These are phyloP conservation scores for Epichloe aotearoae DNA, from an alignment of 2,329 filamentous ascomycete genomes.

Conservation along the genomic window DNA sequence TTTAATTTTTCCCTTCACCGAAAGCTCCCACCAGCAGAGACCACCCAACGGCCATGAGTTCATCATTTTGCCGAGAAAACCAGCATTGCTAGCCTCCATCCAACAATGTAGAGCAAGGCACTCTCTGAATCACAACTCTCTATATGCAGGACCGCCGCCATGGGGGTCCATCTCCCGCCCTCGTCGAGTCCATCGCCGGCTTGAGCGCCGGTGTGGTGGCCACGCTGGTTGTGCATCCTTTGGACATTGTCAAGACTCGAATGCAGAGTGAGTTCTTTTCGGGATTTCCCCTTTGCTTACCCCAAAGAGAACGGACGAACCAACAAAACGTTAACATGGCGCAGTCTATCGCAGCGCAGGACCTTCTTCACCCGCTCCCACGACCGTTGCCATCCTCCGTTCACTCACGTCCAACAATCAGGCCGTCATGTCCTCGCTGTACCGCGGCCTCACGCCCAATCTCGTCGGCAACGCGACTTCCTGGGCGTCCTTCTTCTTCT, in stretches of 20 bases:
- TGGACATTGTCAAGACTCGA: slow-evolving; percentile 93
- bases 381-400: slow-evolving; percentile 40
- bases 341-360: slow-evolving; percentile 37
- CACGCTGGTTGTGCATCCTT: slow-evolving; percentile 77
- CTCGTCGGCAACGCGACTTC: slow-evolving; percentile 78
- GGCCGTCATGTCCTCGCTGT: slow-evolving; percentile 53
- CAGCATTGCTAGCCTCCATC: not conserved
- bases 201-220: slow-evolving; percentile 78
- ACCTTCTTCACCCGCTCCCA: slow-evolving; percentile 23
- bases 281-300: not conserved
- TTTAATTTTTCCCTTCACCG: not conserved
- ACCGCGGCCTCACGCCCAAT: slow-evolving; percentile 83
- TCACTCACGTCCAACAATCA: slow-evolving; percentile 35
- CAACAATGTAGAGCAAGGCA: slow-evolving; percentile 13
- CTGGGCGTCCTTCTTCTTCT: slow-evolving; percentile 88
- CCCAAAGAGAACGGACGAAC: not conserved
- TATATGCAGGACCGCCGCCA: slow-evolving; percentile 35
- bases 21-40: not conserved
- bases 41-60: not conserved
- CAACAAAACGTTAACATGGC: not conserved
- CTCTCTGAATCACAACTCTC: slow-evolving; percentile 7
- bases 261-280: slow-evolving; percentile 56
- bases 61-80: not conserved
- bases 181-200: slow-evolving; percentile 80
- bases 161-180: slow-evolving; percentile 57